Evolutionary conservation across 257 asterid genomes (phyloP).

Genomic region (Apocynum venetum): DNA sequence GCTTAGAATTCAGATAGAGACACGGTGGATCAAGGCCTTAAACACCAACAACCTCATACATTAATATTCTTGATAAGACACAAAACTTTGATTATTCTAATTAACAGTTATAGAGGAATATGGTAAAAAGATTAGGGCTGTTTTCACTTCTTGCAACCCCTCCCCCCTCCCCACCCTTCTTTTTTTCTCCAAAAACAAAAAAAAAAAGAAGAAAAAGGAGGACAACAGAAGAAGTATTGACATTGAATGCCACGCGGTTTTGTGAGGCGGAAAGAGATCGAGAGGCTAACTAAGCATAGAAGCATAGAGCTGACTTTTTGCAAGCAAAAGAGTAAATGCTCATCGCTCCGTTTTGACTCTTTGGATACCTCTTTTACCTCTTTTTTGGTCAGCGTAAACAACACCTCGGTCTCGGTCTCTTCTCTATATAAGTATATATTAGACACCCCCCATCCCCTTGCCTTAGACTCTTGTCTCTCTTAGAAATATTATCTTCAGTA

Average conservation of each 20-base stretch:
- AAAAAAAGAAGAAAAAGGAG: neutral
- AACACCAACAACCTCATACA: neutral
- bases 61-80: neutral
- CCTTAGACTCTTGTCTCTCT: slow-evolving; percentile 39
- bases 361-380: slow-evolving; percentile 10
- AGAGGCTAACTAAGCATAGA: slow-evolving; percentile 17
- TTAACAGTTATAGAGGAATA: no score
- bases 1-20: neutral
- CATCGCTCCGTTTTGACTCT: slow-evolving; percentile 61
- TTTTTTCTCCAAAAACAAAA: no score
- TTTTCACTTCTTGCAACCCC: neutral
- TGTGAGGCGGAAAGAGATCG: slow-evolving; percentile 21
- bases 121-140: neutral
- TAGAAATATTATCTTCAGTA: neutral
- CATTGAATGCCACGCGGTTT: slow-evolving; percentile 58
- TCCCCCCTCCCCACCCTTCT: neutral
- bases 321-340: slow-evolving; percentile 59
- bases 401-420: slow-evolving; percentile 1
- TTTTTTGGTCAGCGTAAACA: neutral
- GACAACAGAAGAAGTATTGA: slow-evolving; percentile 29
- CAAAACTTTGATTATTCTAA: neutral
- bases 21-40: neutral
- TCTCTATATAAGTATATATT: slow-evolving; percentile 8
- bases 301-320: slow-evolving; percentile 39
- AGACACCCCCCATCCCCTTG: slow-evolving; percentile 5